phyloP scores from a whole-genome alignment of 495 filamentous ascomycete species.

The Immersiella caudata region DNA sequence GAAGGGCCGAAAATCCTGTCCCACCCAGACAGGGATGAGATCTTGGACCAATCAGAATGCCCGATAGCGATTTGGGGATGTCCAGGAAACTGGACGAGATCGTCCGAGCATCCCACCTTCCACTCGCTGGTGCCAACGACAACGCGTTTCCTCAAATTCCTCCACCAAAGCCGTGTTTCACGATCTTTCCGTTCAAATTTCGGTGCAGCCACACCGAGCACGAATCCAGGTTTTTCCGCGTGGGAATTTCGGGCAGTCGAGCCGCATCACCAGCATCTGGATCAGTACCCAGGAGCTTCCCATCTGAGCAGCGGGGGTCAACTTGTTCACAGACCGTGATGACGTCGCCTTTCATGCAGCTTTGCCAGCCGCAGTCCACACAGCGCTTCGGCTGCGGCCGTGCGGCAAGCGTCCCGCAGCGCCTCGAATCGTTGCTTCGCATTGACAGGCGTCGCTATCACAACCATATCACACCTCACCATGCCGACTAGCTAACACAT shows the following conservation, averaged over 20 bases:
- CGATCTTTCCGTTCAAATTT: background rate
- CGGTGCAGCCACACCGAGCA: background rate
- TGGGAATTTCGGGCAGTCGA: background rate
- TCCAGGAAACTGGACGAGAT: background rate
- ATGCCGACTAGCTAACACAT: background rate
- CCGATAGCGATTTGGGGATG: background rate
- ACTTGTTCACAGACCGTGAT: background rate
- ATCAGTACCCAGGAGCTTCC: background rate
- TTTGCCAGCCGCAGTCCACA: background rate
- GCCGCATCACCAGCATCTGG: background rate
- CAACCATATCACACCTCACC: background rate
- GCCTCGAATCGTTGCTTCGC: background rate
- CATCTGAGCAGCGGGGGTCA: background rate
- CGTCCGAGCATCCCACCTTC: constrained; percentile 8
- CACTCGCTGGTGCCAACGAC: background rate
- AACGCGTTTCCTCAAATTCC: background rate
- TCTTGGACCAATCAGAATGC: constrained; percentile 1
- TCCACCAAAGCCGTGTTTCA: background rate
- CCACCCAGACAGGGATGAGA: background rate
- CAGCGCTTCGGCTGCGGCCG: background rate
- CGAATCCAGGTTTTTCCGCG: background rate
- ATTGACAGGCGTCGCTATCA: constrained; percentile 1
- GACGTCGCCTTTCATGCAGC: background rate
- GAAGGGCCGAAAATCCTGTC: constrained; percentile 11
- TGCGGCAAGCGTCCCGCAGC: background rate